phyloP scores from a whole-genome alignment of 129 eudicot genomes.

The Helianthus tuberosus region DNA sequence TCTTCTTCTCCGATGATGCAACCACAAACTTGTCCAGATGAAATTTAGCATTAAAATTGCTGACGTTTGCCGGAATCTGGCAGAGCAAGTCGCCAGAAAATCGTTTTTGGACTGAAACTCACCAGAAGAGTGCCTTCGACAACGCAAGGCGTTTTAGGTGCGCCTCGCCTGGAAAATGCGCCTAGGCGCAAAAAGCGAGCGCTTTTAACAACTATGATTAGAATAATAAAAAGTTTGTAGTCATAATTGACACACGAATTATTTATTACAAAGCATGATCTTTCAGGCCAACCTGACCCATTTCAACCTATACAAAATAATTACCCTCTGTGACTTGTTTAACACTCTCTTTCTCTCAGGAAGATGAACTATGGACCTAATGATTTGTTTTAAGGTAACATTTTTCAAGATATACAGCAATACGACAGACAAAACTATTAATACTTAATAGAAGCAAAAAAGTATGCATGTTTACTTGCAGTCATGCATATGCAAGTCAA shows the following conservation, averaged over 20 bases:
- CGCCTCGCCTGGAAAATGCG: too few relatives aligned
- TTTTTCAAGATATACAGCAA: neutral
- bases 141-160: too few relatives aligned
- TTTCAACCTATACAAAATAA: constrained; percentile 1
- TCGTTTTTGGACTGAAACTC: too few relatives aligned
- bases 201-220: too few relatives aligned
- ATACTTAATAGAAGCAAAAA: neutral
- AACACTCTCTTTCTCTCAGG: neutral
- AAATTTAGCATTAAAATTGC: too few relatives aligned
- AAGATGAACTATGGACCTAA: neutral
- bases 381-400: neutral
- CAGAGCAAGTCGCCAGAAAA: too few relatives aligned
- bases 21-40: too few relatives aligned
- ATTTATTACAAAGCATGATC: neutral
- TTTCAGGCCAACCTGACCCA: neutral
- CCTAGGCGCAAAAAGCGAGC: too few relatives aligned
- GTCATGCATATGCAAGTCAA: constrained; percentile 8
- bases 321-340: neutral
- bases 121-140: too few relatives aligned
- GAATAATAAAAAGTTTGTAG: neutral
- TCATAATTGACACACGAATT: neutral
- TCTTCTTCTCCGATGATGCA: too few relatives aligned
- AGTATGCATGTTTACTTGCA: neutral
- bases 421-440: neutral
- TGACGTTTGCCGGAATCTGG: too few relatives aligned